Conservation (phyloP, 1,139 yeast species). For the Magnusiomyces clavatus region DNA sequence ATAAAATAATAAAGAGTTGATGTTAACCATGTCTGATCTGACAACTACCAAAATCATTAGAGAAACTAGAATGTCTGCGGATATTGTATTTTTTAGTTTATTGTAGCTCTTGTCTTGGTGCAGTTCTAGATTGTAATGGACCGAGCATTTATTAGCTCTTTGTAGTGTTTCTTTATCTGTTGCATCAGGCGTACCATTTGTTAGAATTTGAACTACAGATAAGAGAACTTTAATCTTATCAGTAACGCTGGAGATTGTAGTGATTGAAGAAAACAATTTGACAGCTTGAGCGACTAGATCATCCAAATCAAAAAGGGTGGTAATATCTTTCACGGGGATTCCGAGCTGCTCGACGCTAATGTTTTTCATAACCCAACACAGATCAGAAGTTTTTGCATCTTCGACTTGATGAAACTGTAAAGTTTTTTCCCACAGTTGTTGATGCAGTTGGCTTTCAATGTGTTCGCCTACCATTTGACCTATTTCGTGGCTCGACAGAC, state of each 20-base stretch:
- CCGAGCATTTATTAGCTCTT: conserved; percentile 15
- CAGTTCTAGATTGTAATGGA: conserved; percentile 16
- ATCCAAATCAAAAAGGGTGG: conserved; percentile 34
- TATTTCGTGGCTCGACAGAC: conserved; percentile 44
- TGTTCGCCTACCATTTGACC: conserved; percentile 55
- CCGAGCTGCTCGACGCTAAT: conserved; percentile 71
- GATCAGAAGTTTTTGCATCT: conserved; percentile 33
- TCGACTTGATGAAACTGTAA: conserved; percentile 25
- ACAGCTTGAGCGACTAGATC: conserved; percentile 48
- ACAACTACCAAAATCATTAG: conserved; percentile 64
- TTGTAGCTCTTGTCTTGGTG: conserved; percentile 19
- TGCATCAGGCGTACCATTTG: conserved; percentile 24
- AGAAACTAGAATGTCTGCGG: conserved; percentile 78
- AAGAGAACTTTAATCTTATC: conserved; percentile 48
- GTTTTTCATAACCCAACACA: conserved; percentile 41
- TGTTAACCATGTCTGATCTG: conserved; percentile 49
- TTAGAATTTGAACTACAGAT: conserved; percentile 47
- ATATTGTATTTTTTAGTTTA: conserved; percentile 34
- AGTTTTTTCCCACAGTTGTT: conserved; percentile 31
- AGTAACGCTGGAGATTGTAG: conserved; percentile 44
- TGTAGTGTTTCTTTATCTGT: conserved; percentile 11
- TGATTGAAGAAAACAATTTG: conserved; percentile 44
- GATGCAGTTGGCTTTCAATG: conserved; percentile 61
- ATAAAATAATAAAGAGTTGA: conserved; percentile 60
- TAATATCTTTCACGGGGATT: conserved; percentile 41